Evolutionary conservation across 257 asterid species (phyloP).

Genomic region (Solanum neorickii): DNA sequence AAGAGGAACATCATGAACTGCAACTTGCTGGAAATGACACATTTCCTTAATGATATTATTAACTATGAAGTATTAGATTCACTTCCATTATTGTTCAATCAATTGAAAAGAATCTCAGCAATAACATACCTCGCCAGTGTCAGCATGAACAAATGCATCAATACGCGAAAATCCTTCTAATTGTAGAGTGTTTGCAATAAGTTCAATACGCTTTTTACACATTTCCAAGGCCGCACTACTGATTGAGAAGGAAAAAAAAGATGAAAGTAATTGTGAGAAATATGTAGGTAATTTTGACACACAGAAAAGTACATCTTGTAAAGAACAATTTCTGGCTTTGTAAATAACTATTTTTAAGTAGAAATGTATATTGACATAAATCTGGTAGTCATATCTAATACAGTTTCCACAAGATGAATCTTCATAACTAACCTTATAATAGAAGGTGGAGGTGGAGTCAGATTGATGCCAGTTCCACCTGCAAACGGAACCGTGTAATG

Average conservation of each 20-base stretch:
- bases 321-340: not conserved
- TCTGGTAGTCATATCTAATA: not conserved
- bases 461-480: constrained; percentile 95
- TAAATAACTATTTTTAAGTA: not conserved
- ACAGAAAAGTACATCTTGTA: not conserved
- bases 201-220: constrained; percentile 56
- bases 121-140: constrained; percentile 64
- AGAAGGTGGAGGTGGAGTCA: constrained; percentile 86
- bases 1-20: not conserved
- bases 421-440: constrained; percentile 43
- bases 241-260: constrained; percentile 6
- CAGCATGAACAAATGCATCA: constrained; percentile 79
- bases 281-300: not conserved
- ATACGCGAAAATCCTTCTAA: constrained; percentile 85
- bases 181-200: constrained; percentile 68
- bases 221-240: constrained; percentile 50
- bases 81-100: not conserved
- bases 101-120: not conserved
- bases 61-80: not conserved
- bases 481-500: constrained; percentile 7
- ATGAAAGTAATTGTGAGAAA: not conserved
- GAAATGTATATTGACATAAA: not conserved
- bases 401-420: not conserved
- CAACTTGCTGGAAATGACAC: not conserved
- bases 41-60: not conserved